Conservation (phyloP, 257 asterid genomes). For the Craterostigma plantagineum region DNA sequence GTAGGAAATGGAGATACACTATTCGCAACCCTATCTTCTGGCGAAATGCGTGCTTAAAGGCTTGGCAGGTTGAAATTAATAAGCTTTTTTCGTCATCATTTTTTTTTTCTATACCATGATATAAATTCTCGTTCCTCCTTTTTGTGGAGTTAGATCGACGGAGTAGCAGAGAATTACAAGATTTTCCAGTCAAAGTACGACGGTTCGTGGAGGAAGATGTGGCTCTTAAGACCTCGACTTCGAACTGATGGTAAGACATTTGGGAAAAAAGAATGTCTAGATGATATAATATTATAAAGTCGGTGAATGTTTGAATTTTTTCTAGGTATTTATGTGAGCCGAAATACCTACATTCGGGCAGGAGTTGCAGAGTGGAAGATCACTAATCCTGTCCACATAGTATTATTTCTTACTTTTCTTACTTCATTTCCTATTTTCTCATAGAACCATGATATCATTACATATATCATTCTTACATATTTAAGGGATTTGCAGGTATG, state of each 20-base stretch:
- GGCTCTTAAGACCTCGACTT: conserved; percentile 89
- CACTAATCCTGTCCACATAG: conserved; percentile 87
- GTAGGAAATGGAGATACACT: conserved; percentile 92
- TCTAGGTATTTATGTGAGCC: conserved; percentile 76
- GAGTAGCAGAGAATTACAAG: conserved; percentile 57
- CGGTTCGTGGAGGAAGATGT: conserved; percentile 98
- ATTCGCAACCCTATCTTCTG: conserved; percentile 86
- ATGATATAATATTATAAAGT: background rate
- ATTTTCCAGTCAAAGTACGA: conserved; percentile 44
- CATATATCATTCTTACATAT: background rate
- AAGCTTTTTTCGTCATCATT: conserved; percentile 7
- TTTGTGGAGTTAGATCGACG: conserved; percentile 24
- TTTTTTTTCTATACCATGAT: background rate
- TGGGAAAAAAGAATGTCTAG: no score
- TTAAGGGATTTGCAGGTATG: conserved; percentile 49
- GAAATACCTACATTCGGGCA: conserved; percentile 89
- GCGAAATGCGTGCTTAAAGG: conserved; percentile 82
- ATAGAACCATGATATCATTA: background rate
- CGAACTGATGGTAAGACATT: conserved; percentile 66
- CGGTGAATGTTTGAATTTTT: background rate
- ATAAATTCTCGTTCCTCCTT: conserved; percentile 6
- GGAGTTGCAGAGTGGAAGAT: conserved; percentile 89
- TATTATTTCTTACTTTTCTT: no score
- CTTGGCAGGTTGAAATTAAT: conserved; percentile 63
- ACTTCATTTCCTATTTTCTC: background rate